Evolutionary conservation across 108 stramenopile species (phyloP), one percentile per base, ranked within the genome.

Genomic region (Pseudonitzschia pungens): DNA sequence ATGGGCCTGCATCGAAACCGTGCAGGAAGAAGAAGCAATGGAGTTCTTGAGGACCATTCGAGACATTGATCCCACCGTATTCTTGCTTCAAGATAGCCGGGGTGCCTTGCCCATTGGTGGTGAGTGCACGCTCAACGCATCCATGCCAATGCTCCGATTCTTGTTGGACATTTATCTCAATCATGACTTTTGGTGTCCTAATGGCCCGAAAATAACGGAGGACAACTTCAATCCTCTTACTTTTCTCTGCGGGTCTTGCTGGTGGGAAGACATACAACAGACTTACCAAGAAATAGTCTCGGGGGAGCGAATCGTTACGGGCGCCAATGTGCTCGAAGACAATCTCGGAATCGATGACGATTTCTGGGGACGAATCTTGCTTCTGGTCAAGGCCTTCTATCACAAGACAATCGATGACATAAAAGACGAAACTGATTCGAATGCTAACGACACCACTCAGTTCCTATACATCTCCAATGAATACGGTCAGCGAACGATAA

Each of bases 121-220:
- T 2, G 54, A 55, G 2, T 55, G 54, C 54, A 26, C 26, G 2
- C 54, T 55, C 1, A 55, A 55, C 26, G 54, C 54, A 12, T 55
- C 54, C 16, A 55, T 55, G 4, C 1, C 2, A 24, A 26, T 55
- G 9, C 54, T 55, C 21, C 1, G 26, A 2, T 55, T 55, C 20
- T 55, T 55, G 54, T 10, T 55, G 54, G 54, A 55, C 16, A 55
- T 55, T 24, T 55, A 55, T 55, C 54, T 55, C 9, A 22, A 55
- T 55, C 20, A 55, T 20, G 54, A 55, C 20, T 55, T 55, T 55
- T 4, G 12, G 9, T 55, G 54, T 55, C 54, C 54, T 0, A 55
- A 55, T 22, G 54, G 54, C 10, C 1, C 26, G 22, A 26, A 26
- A 10, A 24, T 55, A 10, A 26, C 54, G 22, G 54, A 55, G 54